phyloP scores from a whole-genome alignment of 2,329 filamentous ascomycete species.

The Lachnellula arida region DNA sequence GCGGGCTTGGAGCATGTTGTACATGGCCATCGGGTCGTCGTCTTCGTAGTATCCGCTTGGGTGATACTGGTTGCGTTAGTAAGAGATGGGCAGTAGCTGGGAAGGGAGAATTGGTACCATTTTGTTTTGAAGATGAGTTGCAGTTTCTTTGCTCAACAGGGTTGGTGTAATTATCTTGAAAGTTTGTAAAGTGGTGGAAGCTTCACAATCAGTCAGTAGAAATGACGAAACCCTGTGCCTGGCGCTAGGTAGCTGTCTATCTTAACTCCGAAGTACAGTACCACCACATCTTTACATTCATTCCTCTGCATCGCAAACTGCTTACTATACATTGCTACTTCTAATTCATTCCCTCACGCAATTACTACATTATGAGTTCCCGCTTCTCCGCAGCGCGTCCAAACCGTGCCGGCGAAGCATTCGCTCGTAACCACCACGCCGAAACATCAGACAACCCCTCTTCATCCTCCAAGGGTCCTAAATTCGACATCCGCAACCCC shows the following conservation, averaged over 20 bases:
- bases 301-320: too few species aligned
- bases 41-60: constrained; percentile 25
- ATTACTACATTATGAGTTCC: constrained; percentile 39
- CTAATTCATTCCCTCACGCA: not conserved
- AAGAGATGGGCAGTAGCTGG: not conserved
- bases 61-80: constrained; percentile 20
- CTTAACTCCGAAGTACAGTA: too few species aligned
- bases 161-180: too few species aligned
- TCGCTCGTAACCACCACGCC: constrained; percentile 67
- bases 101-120: not conserved
- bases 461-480: constrained; percentile 65
- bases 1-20: constrained; percentile 26
- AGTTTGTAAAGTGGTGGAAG: too few species aligned
- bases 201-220: too few species aligned
- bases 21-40: constrained; percentile 29
- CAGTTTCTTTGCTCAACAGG: too few species aligned
- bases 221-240: too few species aligned
- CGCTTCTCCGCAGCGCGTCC: constrained; percentile 65
- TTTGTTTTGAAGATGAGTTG: too few species aligned
- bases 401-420: constrained; percentile 79
- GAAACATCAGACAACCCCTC: constrained; percentile 42
- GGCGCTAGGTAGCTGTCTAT: too few species aligned
- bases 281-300: too few species aligned
- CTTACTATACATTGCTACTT: not conserved
- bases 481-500: constrained; percentile 92